Percentiles rank a stretch among this genome's conserved stretches.
Conservation (phyloP, 805 yeast species). For the Monosporozyma siamensis region DNA sequence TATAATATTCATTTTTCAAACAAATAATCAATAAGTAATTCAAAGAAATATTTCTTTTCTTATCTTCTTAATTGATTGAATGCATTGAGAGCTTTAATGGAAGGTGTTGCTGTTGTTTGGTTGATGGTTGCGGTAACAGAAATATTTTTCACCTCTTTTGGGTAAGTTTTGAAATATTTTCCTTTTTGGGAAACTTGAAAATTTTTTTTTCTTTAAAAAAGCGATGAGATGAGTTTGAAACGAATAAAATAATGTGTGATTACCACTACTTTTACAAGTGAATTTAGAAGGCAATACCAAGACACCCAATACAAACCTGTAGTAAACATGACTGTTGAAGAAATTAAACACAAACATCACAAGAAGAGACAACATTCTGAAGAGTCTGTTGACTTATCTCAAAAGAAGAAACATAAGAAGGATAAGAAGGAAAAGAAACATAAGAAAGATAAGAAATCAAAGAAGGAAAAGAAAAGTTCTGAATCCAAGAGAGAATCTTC, state of each 20-base stretch:
- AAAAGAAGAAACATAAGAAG: slow-evolving; percentile 26
- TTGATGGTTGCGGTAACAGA: too few species aligned
- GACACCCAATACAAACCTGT: background rate
- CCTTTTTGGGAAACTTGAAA: background rate
- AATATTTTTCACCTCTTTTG: too few species aligned
- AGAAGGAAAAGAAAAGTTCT: slow-evolving; percentile 20
- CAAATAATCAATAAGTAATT: background rate
- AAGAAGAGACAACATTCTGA: slow-evolving; percentile 34
- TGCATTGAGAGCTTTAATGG: too few species aligned
- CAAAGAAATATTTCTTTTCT: too few species aligned
- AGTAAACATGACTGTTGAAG: slow-evolving; percentile 26
- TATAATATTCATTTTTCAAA: slow-evolving; percentile 1
- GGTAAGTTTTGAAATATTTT: too few species aligned
- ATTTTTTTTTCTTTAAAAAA: background rate
- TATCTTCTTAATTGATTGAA: too few species aligned
- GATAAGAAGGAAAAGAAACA: slow-evolving; percentile 31
- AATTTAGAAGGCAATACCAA: too few species aligned
- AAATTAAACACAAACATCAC: slow-evolving; percentile 27
- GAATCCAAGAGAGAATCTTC: slow-evolving; percentile 25
- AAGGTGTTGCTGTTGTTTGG: too few species aligned
- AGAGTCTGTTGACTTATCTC: slow-evolving; percentile 22
- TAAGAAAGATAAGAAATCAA: slow-evolving; percentile 26
- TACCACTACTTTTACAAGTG: too few species aligned
- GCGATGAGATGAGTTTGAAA: slow-evolving; percentile 1
- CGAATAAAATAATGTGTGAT: background rate